phyloP scores from a whole-genome alignment of 2,329 filamentous ascomycete genomes.

The Colletotrichum lini region DNA sequence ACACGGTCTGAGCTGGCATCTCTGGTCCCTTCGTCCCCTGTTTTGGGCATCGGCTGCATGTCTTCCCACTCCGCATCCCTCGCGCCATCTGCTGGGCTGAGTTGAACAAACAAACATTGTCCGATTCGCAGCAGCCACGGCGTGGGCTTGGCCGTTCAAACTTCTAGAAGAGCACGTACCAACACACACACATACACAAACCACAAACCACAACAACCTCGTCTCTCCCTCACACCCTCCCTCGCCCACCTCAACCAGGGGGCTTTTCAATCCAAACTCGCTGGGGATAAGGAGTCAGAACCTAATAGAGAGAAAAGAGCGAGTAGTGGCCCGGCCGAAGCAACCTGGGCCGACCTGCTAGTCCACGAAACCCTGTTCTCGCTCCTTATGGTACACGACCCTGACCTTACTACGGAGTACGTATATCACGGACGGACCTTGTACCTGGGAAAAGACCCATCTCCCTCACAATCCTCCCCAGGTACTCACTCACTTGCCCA shows the following conservation, averaged over 20 bases:
- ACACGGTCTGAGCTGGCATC: conserved; percentile 26
- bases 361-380: conserved; percentile 5
- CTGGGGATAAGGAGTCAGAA: conserved; percentile 22
- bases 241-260: neutral
- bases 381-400: conserved; percentile 5
- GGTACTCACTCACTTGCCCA: neutral
- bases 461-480: no score
- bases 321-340: conserved; percentile 11
- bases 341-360: conserved; percentile 10
- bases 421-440: conserved; percentile 5
- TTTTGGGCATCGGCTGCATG: conserved; percentile 4
- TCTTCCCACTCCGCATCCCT: conserved; percentile 8
- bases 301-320: conserved; percentile 12
- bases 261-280: no score
- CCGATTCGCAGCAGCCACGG: conserved; percentile 9
- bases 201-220: neutral
- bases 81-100: neutral
- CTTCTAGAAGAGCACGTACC: conserved; percentile 27
- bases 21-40: neutral
- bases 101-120: conserved; percentile 23
- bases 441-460: neutral
- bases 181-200: neutral
- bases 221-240: conserved; percentile 4
- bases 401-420: conserved; percentile 17
- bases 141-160: conserved; percentile 2